Evolutionary conservation across 352 stramenopile species (phyloP), one percentile per base, ranked within the genome.

Genomic region (Phytophthora rubi): DNA sequence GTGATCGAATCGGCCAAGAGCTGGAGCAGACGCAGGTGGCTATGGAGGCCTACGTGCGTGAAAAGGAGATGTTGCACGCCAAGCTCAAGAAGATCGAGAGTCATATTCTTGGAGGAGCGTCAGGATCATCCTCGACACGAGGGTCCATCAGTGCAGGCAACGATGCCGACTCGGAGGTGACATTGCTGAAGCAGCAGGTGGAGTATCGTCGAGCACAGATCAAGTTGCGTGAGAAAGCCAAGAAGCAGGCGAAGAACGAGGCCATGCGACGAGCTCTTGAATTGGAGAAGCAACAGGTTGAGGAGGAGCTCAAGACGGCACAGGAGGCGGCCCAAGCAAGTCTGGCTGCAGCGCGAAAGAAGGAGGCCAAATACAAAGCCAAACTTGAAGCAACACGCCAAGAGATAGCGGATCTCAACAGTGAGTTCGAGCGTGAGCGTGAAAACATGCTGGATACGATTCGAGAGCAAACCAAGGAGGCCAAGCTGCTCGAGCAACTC

Each of bases 401-500:
- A 45, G 91, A 98, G 55, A 89, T 97, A n/a, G 73, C 79, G 3
- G 91, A 97, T 54, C 70, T 97, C 6, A 86, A 87, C 52, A 84
- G 81, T 28, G 92, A 97, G 59, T 95, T 96, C 65, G 86, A 95
- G 65, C 85, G 82, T 10, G 91, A 97, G 71, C 86, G 90, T 0
- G 87, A 96, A 53, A 91, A 87, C 33, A 65, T 97, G 49, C 68
- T 97, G 33, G 91, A 97, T 60, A 96, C 85, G 7, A 93, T 97
- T 35, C 88, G 90, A n/a, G 89, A 96, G 49, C 89, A 97, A 48
- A 97, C 91, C 2, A 92, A 92, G 60, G 91, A 97, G 65, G 79
- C 85, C 28, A 95, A 97, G 65, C 70, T 97, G 23, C 70, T 96
- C 35, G 88, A 97, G 65, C 89, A 97, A 53, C 83, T 97, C n/a